Evolutionary conservation across 164 flowering plant species (phyloP).

Genomic region (Magnolia changhungtana): DNA sequence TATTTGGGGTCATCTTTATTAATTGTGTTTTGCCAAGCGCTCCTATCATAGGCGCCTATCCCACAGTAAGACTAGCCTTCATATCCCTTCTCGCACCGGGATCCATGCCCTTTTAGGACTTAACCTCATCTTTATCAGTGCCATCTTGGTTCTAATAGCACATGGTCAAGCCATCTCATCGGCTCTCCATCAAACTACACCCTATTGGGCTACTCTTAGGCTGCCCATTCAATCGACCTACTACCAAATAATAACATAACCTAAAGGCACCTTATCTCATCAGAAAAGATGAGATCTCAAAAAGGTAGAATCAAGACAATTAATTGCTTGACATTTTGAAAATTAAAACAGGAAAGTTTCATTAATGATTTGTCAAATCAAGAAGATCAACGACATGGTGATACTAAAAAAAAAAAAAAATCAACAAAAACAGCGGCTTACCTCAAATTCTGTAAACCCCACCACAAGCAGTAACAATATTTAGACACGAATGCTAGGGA

Average conservation of each 20-base stretch:
- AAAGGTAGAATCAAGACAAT: not conserved
- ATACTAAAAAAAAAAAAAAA: not conserved
- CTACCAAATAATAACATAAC: not conserved
- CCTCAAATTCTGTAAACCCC: slow-evolving; percentile 99
- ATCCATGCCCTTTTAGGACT: no score
- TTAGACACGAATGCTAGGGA: slow-evolving; percentile 65
- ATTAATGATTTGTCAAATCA: not conserved
- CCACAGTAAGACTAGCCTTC: no score
- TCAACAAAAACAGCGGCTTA: slow-evolving; percentile 12
- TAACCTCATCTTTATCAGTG: no score
- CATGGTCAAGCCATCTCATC: no score
- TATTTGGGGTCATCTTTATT: no score
- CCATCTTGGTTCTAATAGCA: no score
- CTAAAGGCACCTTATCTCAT: not conserved
- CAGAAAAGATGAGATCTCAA: not conserved
- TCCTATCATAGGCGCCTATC: no score
- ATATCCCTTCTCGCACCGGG: no score
- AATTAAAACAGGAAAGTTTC: no score
- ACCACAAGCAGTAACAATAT: slow-evolving; percentile 95
- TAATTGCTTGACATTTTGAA: not conserved
- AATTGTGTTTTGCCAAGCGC: no score
- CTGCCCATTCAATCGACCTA: not conserved
- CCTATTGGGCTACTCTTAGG: no score
- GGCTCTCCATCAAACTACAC: no score
- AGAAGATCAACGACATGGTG: not conserved